phyloP scores from a whole-genome alignment of 331 rosid species.

The Acacia pycnantha region DNA sequence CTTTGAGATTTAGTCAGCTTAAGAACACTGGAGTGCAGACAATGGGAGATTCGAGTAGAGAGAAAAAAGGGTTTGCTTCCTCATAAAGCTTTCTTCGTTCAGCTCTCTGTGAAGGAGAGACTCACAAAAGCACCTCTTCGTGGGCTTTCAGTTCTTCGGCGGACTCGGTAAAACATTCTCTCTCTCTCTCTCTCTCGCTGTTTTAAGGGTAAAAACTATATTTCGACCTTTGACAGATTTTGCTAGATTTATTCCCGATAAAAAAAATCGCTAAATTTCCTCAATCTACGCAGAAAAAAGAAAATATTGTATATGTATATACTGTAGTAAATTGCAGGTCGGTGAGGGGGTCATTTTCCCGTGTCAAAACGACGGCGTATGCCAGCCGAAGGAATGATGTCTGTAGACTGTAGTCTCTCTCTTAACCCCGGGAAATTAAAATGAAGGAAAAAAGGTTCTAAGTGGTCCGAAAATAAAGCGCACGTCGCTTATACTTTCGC shows the following conservation, averaged over 20 bases:
- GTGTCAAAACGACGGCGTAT: too few species aligned
- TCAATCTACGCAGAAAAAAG: not conserved
- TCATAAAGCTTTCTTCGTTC: conserved; percentile 38
- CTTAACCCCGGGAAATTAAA: too few species aligned
- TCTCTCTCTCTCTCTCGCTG: not conserved
- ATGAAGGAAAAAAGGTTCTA: too few species aligned
- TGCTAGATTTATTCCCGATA: not conserved
- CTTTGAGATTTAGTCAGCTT: conserved; percentile 24
- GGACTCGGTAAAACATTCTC: not conserved
- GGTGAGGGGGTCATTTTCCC: too few species aligned
- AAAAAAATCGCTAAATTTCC: not conserved
- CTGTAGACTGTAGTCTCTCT: too few species aligned
- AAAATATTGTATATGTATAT: too few species aligned
- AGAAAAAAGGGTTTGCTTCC: conserved; percentile 39
- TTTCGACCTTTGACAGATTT: not conserved
- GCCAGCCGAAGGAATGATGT: too few species aligned
- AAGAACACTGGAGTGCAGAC: not conserved
- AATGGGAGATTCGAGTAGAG: conserved; percentile 34
- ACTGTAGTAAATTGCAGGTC: not conserved
- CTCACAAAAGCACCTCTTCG: conserved; percentile 21
- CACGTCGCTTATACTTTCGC: not conserved
- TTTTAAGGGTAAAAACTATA: not conserved
- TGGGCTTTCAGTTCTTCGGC: not conserved
- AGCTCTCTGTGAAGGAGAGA: conserved; percentile 20
- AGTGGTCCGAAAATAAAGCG: not conserved